Evolutionary conservation across 371 early-diverging fungal genomes (phyloP).

Genomic region (Fennellomyces sp.): DNA sequence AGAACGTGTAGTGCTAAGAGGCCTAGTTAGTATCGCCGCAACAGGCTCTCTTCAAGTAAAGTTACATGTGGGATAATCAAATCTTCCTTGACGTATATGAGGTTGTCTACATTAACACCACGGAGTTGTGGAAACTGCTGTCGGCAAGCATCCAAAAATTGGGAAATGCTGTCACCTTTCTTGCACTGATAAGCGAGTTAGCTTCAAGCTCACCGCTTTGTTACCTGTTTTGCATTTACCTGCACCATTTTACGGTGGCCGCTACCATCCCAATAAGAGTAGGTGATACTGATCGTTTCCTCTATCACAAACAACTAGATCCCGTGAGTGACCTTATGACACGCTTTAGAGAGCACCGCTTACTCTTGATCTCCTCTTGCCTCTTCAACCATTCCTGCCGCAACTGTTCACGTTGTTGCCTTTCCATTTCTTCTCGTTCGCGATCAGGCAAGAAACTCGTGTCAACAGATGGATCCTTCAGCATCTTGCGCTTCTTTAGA

Average conservation of each 20-base stretch:
- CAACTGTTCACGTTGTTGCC: conserved; percentile 68
- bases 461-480: conserved; percentile 90
- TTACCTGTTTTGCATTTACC: conserved; percentile 33
- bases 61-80: conserved; percentile 92
- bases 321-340: conserved; percentile 9
- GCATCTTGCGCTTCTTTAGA: conserved; percentile 63
- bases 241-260: conserved; percentile 88
- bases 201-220: neutral
- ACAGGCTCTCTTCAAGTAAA: neutral
- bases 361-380: conserved; percentile 80
- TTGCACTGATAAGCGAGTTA: conserved; percentile 58
- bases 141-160: conserved; percentile 85
- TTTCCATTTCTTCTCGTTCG: conserved; percentile 84
- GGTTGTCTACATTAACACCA: conserved; percentile 81
- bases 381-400: conserved; percentile 58
- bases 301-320: conserved; percentile 38
- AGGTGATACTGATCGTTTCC: conserved; percentile 84
- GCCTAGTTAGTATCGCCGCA: no score
- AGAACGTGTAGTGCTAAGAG: conserved; percentile 87
- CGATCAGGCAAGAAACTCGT: conserved; percentile 94
- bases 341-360: conserved; percentile 2
- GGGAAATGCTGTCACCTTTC: conserved; percentile 89
- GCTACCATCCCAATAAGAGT: conserved; percentile 95
- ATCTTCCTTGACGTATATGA: conserved; percentile 95
- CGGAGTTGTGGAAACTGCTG: conserved; percentile 83